Base-by-base conservation (phyloP, 768 basidiomycete species). In the Boletus subcaerulescens region DNA sequence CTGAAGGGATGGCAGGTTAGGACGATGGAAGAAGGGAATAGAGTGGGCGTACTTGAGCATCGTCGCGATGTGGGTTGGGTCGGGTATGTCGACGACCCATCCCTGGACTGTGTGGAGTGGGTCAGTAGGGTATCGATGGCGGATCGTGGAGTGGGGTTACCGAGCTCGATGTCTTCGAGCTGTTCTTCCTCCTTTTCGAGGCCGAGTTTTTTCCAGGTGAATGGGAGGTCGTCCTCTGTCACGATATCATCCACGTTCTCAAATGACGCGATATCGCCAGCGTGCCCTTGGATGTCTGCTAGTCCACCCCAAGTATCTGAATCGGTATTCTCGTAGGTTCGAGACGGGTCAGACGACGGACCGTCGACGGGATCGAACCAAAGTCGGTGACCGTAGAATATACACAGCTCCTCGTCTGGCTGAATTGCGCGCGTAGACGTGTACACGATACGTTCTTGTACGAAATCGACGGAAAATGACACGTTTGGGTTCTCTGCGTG, bases 61-160 rank as follows among this genome's bases (percentile, higher is more conserved):
- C 2, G 75, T 65, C 10, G 82, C 79, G 20, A 83, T 87, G 48
- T 80, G 71, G 42, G 76, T 78, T 22, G 77, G 77, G 59, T 89
- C 81, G 4, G 81, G 80, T 17, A 92, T 76, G 63, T 91, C 87
- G 17, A 89, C 85, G 18, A 83, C 86, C 91, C 91, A 93, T 50
- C 85, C 88, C 45, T 80, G 74, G 36, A 83, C 90, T 91, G 51
- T 36, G 38, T 17, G 3, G n/a, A 10, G 48, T 29, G 33, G 33
- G 32, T 53, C 41, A 49, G 42, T 18, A 48, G 45, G 45, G 32
- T 45, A 44, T 35, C 45, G 43, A 14, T 24, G 24, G 5, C 20
- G 36, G 36, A 24, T 11, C 31, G 5, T 12, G 14, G 26, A 10
- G 33, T 13, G n/a, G 24, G 32, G 33, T 29, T 51, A 72, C 70